These are phyloP conservation scores for Diaporthe sp. DNA, from an alignment of 2,329 filamentous ascomycete species.

Conservation along the genomic window DNA sequence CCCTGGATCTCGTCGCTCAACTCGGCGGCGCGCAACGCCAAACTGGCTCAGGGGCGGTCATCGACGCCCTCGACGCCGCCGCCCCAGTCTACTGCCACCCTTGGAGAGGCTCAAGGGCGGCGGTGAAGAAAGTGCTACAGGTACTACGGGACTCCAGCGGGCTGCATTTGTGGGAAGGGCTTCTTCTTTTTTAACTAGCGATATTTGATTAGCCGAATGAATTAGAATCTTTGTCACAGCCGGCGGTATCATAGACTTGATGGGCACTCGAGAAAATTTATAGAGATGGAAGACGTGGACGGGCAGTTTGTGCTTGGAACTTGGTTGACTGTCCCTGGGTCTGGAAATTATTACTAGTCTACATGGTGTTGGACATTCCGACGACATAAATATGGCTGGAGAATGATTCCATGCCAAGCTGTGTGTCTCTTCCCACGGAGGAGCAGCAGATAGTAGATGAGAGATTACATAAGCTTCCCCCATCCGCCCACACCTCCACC, in stretches of 20 bases:
- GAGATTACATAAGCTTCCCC: neutral
- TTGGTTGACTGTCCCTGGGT: neutral
- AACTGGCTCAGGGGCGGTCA: slow-evolving; percentile 30
- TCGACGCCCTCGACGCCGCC: neutral
- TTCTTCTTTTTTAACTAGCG: slow-evolving; percentile 14
- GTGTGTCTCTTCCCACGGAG: too few relatives aligned
- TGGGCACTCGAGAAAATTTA: neutral
- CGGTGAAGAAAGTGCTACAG: neutral
- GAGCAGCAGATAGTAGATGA: too few relatives aligned
- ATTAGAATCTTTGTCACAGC: neutral
- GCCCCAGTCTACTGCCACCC: too few relatives aligned
- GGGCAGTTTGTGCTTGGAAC: neutral
- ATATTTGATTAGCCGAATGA: slow-evolving; percentile 24
- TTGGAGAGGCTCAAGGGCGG: neutral
- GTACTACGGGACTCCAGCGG: neutral
- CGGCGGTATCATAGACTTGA: neutral
- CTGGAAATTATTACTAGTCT: too few relatives aligned
- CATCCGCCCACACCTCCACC: too few relatives aligned
- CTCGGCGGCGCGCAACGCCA: slow-evolving; percentile 4
- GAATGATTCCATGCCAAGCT: too few relatives aligned
- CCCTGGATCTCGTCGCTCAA: slow-evolving; percentile 26
- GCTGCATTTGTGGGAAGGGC: slow-evolving; percentile 1
- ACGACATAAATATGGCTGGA: too few relatives aligned
- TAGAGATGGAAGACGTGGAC: neutral
- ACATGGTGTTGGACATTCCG: too few relatives aligned